phyloP scores from a whole-genome alignment of 2,329 filamentous ascomycete genomes.

The Fusarium pseudocircinatum region DNA sequence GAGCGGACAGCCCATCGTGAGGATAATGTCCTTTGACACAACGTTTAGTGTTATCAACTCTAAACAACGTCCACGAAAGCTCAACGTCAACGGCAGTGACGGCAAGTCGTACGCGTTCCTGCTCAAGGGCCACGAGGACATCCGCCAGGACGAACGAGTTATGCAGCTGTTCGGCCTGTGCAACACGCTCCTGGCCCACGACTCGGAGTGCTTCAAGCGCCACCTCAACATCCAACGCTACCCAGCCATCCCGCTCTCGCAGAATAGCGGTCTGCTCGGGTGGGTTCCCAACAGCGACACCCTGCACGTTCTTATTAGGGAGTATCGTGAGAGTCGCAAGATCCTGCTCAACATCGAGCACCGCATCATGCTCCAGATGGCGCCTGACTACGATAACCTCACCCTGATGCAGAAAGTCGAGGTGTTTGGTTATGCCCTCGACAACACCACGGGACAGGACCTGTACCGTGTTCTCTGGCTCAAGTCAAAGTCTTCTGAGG shows the following conservation, averaged over 20 bases:
- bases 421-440: constrained; percentile 97
- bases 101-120: constrained; percentile 87
- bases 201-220: constrained; percentile 95
- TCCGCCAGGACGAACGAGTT: constrained; percentile 97
- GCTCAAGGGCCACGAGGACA: constrained; percentile 99
- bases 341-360: constrained; percentile 99
- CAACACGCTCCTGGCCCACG: constrained; percentile 92
- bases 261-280: constrained; percentile 92
- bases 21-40: constrained; percentile 89
- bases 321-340: constrained; percentile 96
- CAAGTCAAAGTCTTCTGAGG: constrained; percentile 97
- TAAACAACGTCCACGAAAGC: constrained; percentile 92
- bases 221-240: constrained; percentile 97
- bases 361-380: constrained; percentile 99
- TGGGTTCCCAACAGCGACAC: constrained; percentile 99
- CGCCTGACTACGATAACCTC: constrained; percentile 97
- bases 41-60: constrained; percentile 94
- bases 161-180: constrained; percentile 99
- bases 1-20: constrained; percentile 79
- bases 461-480: constrained; percentile 98
- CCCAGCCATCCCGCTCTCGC: constrained; percentile 95
- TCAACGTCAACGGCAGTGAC: constrained; percentile 89
- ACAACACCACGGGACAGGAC: constrained; percentile 99
- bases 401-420: constrained; percentile 99
- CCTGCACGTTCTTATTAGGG: constrained; percentile 92